Evolutionary conservation across 164 flowering plant genomes (phyloP).

Genomic region (Echeveria elegans): DNA sequence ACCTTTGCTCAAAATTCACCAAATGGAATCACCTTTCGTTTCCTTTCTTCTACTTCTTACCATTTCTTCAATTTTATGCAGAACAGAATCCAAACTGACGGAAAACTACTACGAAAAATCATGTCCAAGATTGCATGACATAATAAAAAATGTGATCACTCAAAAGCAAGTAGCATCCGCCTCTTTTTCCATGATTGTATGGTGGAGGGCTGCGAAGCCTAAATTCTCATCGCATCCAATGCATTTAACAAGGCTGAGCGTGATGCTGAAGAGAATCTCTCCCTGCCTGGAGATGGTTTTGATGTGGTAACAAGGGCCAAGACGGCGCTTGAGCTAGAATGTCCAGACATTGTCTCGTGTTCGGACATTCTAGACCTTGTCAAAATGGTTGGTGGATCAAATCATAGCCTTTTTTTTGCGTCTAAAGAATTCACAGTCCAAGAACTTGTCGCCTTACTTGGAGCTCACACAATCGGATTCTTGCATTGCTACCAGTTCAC

Average conservation of each 20-base stretch:
- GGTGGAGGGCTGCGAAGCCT: conserved; percentile 57
- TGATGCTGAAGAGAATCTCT: conserved; percentile 60
- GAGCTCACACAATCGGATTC: conserved; percentile 77
- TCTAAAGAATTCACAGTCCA: conserved; percentile 27
- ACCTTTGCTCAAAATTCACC: background rate
- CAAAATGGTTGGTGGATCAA: conserved; percentile 44
- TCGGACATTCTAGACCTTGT: conserved; percentile 70
- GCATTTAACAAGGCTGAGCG: conserved; percentile 50
- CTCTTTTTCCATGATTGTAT: conserved; percentile 62
- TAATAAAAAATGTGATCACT: conserved; percentile 32
- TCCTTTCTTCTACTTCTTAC: background rate
- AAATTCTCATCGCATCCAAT: conserved; percentile 52
- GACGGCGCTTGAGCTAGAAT: conserved; percentile 58
- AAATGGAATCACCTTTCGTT: background rate
- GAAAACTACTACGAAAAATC: conserved; percentile 32
- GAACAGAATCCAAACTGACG: background rate
- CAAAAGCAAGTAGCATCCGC: conserved; percentile 43
- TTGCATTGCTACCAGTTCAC: conserved; percentile 67
- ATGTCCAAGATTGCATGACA: conserved; percentile 37
- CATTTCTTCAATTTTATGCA: background rate
- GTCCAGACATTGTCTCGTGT: conserved; percentile 72
- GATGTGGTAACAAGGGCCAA: conserved; percentile 60
- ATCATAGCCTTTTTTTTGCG: conserved; percentile 30
- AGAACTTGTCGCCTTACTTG: conserved; percentile 66
- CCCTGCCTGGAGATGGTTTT: conserved; percentile 78